Conservation (phyloP, 257 asterid genomes). For the Plantago major region DNA sequence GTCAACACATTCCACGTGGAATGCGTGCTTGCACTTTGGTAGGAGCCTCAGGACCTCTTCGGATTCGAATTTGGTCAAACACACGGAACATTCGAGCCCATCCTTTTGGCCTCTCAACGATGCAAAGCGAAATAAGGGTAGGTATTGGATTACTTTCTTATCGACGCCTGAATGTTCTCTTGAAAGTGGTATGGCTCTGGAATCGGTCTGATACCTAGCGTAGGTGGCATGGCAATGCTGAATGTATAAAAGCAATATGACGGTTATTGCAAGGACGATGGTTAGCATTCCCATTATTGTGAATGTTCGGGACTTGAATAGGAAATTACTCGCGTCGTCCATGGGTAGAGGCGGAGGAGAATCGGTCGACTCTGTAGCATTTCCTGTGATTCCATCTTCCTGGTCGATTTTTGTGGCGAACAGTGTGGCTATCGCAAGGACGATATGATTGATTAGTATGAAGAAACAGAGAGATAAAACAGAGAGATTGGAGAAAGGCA, state of each 20-base stretch:
- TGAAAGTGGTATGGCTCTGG: conserved; percentile 14
- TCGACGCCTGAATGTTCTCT: conserved; percentile 35
- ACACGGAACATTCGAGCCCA: conserved; percentile 64
- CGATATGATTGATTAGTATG: not conserved
- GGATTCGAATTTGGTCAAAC: conserved; percentile 47
- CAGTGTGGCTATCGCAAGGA: not conserved
- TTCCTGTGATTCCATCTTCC: not conserved
- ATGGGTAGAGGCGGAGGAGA: conserved; percentile 22
- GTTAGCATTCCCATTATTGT: conserved; percentile 41
- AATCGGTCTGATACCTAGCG: not conserved
- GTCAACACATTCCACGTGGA: conserved; percentile 78
- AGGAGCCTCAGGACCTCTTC: conserved; percentile 46
- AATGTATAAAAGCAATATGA: conserved; percentile 47
- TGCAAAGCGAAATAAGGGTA: conserved; percentile 30
- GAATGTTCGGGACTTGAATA: conserved; percentile 40
- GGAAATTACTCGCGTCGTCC: not conserved
- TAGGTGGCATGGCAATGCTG: conserved; percentile 37
- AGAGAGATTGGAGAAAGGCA: conserved; percentile 8
- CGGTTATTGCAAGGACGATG: conserved; percentile 39
- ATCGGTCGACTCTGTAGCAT: conserved; percentile 7
- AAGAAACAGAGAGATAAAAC: conserved; percentile 18
- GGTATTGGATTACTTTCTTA: conserved; percentile 25
- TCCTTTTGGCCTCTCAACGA: conserved; percentile 28
- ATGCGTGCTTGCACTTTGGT: conserved; percentile 72
- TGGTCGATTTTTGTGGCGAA: not conserved